phyloP scores from a whole-genome alignment of 2,329 filamentous ascomycete genomes.

The Scolecobasidium constrictum region DNA sequence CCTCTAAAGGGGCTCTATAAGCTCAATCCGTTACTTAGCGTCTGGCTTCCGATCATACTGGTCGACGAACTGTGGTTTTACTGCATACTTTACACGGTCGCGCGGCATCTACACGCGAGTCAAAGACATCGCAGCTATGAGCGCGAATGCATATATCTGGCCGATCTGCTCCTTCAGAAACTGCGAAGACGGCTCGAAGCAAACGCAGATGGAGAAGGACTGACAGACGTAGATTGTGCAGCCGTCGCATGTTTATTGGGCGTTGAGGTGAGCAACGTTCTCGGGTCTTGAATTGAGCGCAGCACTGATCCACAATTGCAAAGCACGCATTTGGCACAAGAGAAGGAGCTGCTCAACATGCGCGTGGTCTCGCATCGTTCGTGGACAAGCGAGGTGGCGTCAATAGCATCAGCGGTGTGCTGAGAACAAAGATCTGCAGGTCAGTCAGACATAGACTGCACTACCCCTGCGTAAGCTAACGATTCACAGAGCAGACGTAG shows the following conservation, averaged over 20 bases:
- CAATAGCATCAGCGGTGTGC: neutral
- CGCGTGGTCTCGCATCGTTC: neutral
- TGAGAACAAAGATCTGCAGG: conserved; percentile 1
- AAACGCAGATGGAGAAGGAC: neutral
- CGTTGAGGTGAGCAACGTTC: no score
- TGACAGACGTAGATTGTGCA: neutral
- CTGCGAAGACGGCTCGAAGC: neutral
- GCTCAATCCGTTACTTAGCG: neutral
- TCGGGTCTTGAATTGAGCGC: no score
- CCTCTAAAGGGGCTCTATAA: neutral
- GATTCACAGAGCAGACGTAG: neutral
- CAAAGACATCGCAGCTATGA: neutral
- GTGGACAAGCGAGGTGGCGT: neutral
- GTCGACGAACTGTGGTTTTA: neutral
- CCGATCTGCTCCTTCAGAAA: neutral
- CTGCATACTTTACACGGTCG: neutral
- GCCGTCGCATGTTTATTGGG: neutral
- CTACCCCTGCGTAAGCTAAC: no score
- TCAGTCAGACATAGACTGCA: no score
- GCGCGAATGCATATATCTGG: neutral
- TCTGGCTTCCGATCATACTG: neutral
- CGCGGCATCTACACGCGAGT: neutral
- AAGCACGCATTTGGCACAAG: neutral
- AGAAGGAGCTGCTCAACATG: neutral
- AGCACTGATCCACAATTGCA: no score